Evolutionary conservation across 2,329 filamentous ascomycete species (phyloP), one percentile per base, ranked within the genome.

Genomic region (Colletotrichum liriopes): DNA sequence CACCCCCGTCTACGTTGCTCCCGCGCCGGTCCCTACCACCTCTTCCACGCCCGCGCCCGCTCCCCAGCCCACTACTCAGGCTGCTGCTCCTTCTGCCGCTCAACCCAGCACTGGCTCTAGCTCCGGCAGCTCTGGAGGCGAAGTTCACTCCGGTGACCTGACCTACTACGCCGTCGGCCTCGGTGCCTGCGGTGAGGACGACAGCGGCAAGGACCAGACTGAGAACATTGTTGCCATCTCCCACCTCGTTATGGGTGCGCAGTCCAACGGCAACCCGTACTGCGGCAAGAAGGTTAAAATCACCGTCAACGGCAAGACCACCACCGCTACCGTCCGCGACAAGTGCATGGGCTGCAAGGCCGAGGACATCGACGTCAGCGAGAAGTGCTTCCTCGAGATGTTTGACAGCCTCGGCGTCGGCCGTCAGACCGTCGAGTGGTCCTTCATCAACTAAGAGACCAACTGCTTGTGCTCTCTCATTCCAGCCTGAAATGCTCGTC

Each of bases 121-220:
- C 71, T 58, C 60, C 64, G 47, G 74, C 72, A 63, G 74, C 72
- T 60, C 72, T 67, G 76, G 76, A 67, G 77, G 78, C 62, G 71
- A 75, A 76, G 39, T 86, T 81, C 81, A 82, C 83, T 78, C 79
- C 0, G 94, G 93, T 73, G 89, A 95, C 61, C 86, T 94, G 75
- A 96, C 94, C 71, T 95, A 90, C 86, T 97, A 93, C 84, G 83
- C 86, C 51, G 85, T 92, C 59, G 94, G 92, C 52, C 79, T 93
- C 11, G 92, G 92, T 71, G 82, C 92, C 29, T 96, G 94, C 78
- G 93, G 93, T 65, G 81, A 80, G 47, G 88, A 90, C 75, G 91
- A 91, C 82, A 79, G 84, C 58, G 90, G 90, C 77, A 79, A 82
- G 74, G 90, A 92, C 77, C 67, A 79, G 32, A 80, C 78, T 5